Base-by-base conservation (phyloP, 2,329 filamentous ascomycete genomes). In the Alternaria hordeiaustralica region DNA sequence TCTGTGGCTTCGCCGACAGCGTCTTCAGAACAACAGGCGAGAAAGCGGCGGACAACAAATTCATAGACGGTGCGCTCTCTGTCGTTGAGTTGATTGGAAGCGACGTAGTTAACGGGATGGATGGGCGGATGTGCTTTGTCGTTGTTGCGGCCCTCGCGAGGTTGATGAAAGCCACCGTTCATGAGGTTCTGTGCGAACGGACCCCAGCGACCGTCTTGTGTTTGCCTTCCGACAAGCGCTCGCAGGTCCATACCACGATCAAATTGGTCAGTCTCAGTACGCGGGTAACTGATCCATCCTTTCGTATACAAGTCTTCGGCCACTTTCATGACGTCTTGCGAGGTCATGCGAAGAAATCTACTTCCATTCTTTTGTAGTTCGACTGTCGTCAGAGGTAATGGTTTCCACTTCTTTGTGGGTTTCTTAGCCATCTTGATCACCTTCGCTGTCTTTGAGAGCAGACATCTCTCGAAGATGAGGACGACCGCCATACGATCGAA, bases 121-220 rank as follows among this genome's bases (percentile, higher is more conserved):
- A 99, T 99, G 0, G 96, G 96, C 25, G 96, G 96, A 81, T 99
- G 96, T 0, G 96, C 96, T 80, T 97, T 96, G 80, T 99, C 96
- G 79, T 99, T 97, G 78, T 98, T 89, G 57, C 89, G 87, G 5
- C 96, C 96, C 69, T 90, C 87, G 45, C 95, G 89, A 18, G 96
- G 96, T 69, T 92, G 90, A 50, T 88, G 88, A 78, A 97, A 98
- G 9, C 85, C 90, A 4, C 93, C 93, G 66, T 91, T 85, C 28
- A 92, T 82, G 10, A 98, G 85, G 18, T 82, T 85, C 77, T 91
- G 91, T 5, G 95, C 94, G 78, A 94, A 97, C 20, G 82, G 77
- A 0, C 94, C 94, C 96, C 95, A 99, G 66, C 85, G 82, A 45
- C 83, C 82, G 75, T 94, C 92, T 62, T 89, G 89, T 1, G 88